phyloP scores from a whole-genome alignment of 176 grass and related monocot species.

The Eremochloa ophiuroides region DNA sequence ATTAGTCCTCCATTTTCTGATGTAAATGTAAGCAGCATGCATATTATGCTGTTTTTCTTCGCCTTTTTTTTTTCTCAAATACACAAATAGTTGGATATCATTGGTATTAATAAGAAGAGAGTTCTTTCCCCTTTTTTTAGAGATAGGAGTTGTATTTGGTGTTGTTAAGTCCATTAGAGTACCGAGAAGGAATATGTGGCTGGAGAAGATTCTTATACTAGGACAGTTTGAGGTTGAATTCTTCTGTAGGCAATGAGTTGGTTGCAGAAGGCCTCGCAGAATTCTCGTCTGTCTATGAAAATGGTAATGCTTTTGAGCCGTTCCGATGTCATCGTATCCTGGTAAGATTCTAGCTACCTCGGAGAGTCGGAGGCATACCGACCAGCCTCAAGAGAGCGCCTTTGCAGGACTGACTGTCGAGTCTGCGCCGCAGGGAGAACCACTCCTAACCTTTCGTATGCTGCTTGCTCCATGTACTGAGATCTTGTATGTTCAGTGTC shows the following conservation, averaged over 20 bases:
- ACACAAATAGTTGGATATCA: too few species aligned
- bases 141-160: background rate
- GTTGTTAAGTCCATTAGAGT: background rate
- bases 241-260: slow-evolving; percentile 5
- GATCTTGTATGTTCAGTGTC: too few species aligned
- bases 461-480: too few species aligned
- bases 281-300: background rate
- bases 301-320: background rate
- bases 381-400: background rate
- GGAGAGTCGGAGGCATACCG: background rate
- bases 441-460: too few species aligned
- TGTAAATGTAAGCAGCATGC: background rate
- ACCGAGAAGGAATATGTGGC: background rate
- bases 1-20: background rate
- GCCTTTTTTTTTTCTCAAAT: too few species aligned
- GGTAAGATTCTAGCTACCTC: slow-evolving; percentile 16
- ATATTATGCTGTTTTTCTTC: background rate
- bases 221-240: slow-evolving; percentile 1
- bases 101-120: too few species aligned
- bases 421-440: too few species aligned
- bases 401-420: background rate
- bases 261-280: background rate
- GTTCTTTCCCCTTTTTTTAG: background rate
- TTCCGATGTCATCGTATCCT: slow-evolving; percentile 16
- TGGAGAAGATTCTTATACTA: background rate